These are phyloP conservation scores for Fusarium decemcellulare DNA, from an alignment of 2,329 filamentous ascomycete genomes.

Conservation along the genomic window DNA sequence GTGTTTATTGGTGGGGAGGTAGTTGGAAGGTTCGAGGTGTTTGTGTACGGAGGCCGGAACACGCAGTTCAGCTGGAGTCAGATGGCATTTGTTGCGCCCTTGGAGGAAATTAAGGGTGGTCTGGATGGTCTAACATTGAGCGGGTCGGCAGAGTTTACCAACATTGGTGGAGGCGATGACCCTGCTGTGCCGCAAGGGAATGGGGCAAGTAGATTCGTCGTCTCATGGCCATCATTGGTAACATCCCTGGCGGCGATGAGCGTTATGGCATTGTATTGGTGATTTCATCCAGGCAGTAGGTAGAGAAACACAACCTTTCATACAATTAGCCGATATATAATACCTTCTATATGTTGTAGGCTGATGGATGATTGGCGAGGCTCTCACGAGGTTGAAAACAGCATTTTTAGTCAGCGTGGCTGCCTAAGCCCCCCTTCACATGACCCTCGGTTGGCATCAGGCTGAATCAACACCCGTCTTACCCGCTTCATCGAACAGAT, in stretches of 20 bases:
- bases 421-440: background rate
- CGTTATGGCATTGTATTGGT: too few species aligned
- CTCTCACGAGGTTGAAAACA: background rate
- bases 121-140: background rate
- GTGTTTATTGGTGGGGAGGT: background rate
- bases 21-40: conserved; percentile 20
- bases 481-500: background rate
- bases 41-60: conserved; percentile 25
- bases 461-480: background rate
- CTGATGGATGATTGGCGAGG: too few species aligned
- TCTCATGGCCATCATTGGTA: too few species aligned
- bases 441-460: background rate
- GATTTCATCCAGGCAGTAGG: too few species aligned
- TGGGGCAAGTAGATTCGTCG: too few species aligned
- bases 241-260: too few species aligned
- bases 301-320: too few species aligned
- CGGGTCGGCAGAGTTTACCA: background rate
- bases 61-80: conserved; percentile 32
- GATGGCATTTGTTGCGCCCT: conserved; percentile 26
- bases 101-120: background rate
- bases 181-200: too few species aligned
- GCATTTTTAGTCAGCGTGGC: background rate
- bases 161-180: background rate
- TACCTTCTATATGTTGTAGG: too few species aligned
- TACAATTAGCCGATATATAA: too few species aligned